Conservation (phyloP, 108 stramenopile genomes). For the Cyclotella atomus region DNA sequence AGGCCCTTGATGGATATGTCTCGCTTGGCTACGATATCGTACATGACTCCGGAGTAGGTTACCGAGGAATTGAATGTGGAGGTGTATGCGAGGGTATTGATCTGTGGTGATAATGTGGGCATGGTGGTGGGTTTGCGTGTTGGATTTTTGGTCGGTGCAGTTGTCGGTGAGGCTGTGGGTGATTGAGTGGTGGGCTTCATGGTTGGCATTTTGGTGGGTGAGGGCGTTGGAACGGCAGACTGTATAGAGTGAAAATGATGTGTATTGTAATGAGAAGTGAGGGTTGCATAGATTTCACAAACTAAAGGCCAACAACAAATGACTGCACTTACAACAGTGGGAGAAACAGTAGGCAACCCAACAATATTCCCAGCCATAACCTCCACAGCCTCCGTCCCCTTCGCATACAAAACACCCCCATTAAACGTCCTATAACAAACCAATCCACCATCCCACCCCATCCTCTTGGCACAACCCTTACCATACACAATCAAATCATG, state of each 20-base stretch:
- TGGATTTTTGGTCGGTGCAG: neutral
- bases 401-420: constrained; percentile 18
- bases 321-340: neutral
- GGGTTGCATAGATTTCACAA: no score
- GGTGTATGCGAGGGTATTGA: neutral
- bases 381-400: constrained; percentile 2
- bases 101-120: neutral
- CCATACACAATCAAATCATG: constrained; percentile 10
- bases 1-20: constrained; percentile 12
- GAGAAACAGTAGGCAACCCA: neutral
- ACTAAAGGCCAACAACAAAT: neutral
- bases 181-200: no score
- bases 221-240: no score
- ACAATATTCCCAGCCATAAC: neutral
- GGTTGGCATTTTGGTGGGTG: no score
- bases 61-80: constrained; percentile 1
- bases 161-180: no score
- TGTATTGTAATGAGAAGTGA: no score
- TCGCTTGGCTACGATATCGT: constrained; percentile 20
- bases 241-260: no score
- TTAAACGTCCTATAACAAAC: constrained; percentile 9
- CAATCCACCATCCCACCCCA: constrained; percentile 8
- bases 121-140: neutral
- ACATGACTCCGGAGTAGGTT: constrained; percentile 33
- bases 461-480: constrained; percentile 18